phyloP scores from a whole-genome alignment of 1,284 basidiomycete genomes.

The Rhodotorula sp. region DNA sequence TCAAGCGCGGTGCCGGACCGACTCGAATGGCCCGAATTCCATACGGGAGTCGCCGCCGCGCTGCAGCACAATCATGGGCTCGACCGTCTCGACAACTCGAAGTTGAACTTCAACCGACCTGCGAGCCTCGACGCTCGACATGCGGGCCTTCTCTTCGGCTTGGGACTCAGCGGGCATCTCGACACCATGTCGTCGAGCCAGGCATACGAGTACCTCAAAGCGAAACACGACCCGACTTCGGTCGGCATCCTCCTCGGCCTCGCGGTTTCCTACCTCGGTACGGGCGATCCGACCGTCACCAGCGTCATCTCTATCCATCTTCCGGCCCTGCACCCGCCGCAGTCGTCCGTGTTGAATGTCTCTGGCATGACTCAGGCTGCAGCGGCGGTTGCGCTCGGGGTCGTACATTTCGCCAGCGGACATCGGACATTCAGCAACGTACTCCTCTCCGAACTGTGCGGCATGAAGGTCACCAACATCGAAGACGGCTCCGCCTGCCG shows the following conservation, averaged over 20 bases:
- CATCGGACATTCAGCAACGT: constrained; percentile 90
- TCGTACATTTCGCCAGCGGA: constrained; percentile 84
- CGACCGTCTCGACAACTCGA: constrained; percentile 60
- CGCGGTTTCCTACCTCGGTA: constrained; percentile 87
- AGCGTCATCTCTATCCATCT: constrained; percentile 90
- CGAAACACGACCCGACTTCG: constrained; percentile 91
- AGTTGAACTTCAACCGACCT: constrained; percentile 91
- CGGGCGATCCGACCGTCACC: constrained; percentile 78
- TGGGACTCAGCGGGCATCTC: constrained; percentile 89
- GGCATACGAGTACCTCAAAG: constrained; percentile 82
- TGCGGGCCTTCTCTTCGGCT: constrained; percentile 88
- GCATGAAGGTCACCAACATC: constrained; percentile 70
- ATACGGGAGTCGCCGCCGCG: constrained; percentile 92
- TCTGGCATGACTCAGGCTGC: constrained; percentile 86
- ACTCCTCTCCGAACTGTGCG: constrained; percentile 77
- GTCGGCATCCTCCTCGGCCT: constrained; percentile 90
- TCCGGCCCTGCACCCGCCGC: constrained; percentile 82
- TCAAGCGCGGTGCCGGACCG: constrained; percentile 64
- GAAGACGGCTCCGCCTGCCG: constrained; percentile 80
- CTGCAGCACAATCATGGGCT: constrained; percentile 50
- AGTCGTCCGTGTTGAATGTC: constrained; percentile 83
- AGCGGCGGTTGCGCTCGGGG: constrained; percentile 81
- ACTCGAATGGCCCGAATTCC: constrained; percentile 90
- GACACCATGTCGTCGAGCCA: constrained; percentile 80
- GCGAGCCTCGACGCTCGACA: constrained; percentile 82